These are phyloP conservation scores for Nemania sp. DNA, from an alignment of 2,329 filamentous ascomycete species.

Conservation along the genomic window DNA sequence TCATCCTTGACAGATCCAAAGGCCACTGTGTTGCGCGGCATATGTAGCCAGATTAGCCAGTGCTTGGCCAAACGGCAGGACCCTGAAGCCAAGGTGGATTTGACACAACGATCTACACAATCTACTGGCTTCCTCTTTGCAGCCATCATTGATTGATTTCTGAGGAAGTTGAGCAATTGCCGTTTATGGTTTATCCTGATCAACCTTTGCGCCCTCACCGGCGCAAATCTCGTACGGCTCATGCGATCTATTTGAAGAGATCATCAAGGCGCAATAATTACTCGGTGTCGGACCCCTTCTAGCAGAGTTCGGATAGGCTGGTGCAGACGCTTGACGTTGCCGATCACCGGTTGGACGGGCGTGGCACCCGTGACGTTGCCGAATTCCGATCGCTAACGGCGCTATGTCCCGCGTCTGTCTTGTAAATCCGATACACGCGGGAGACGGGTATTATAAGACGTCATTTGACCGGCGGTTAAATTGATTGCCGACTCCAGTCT, in stretches of 20 bases:
- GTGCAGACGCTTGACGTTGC: constrained; percentile 13
- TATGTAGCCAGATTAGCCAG: constrained; percentile 13
- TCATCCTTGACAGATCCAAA: neutral
- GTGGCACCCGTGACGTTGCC: constrained; percentile 12
- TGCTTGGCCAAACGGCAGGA: neutral
- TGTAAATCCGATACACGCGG: neutral
- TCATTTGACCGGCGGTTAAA: constrained; percentile 19
- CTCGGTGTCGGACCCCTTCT: neutral
- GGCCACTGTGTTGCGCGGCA: constrained; percentile 5
- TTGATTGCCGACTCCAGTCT: neutral
- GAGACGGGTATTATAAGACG: neutral
- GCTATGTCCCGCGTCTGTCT: neutral
- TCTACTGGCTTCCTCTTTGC: neutral
- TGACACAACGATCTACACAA: constrained; percentile 8
- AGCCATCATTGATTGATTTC: neutral
- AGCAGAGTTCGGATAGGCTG: neutral
- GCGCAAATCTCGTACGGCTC: neutral
- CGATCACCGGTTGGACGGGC: constrained; percentile 19
- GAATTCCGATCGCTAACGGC: constrained; percentile 12
- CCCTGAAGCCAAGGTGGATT: neutral
- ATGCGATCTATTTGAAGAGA: neutral
- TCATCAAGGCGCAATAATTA: neutral
- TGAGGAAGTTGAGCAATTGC: neutral
- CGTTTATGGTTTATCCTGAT: neutral
- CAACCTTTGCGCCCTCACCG: too few species aligned